Conservation (phyloP, 176 grass and related monocot species). For the Aechmea fasciata region DNA sequence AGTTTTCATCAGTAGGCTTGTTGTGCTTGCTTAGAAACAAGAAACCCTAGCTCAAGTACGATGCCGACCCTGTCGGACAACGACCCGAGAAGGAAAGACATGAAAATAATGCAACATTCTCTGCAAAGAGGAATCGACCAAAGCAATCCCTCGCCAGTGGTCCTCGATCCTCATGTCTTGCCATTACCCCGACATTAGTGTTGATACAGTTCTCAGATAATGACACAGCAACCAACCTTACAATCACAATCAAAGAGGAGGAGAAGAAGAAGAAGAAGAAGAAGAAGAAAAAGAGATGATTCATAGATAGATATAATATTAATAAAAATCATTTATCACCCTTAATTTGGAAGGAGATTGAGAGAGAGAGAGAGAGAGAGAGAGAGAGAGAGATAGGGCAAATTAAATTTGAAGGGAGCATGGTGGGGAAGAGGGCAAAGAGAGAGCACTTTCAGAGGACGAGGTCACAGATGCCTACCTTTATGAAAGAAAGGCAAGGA, state of each 20-base stretch:
- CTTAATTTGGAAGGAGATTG: neutral
- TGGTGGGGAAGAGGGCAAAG: conserved; percentile 2
- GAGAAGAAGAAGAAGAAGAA: conserved; percentile 12
- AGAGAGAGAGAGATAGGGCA: neutral
- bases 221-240: neutral
- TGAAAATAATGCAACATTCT: conserved; percentile 22
- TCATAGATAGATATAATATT: conserved; percentile 3
- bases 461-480: conserved; percentile 1
- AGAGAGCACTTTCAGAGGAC: conserved; percentile 6
- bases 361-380: conserved; percentile 8
- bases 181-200: conserved; percentile 17
- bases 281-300: neutral
- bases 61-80: conserved; percentile 30
- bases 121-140: conserved; percentile 22
- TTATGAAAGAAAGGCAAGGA: conserved; percentile 4
- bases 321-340: neutral
- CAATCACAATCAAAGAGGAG: conserved; percentile 6
- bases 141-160: conserved; percentile 7
- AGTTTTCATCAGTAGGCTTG: neutral
- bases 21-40: neutral
- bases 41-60: conserved; percentile 15
- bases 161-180: conserved; percentile 42
- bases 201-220: neutral
- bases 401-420: neutral
- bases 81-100: conserved; percentile 17